Conservation (phyloP, 1,284 basidiomycete species). For the Mrakiaceae sp. region DNA sequence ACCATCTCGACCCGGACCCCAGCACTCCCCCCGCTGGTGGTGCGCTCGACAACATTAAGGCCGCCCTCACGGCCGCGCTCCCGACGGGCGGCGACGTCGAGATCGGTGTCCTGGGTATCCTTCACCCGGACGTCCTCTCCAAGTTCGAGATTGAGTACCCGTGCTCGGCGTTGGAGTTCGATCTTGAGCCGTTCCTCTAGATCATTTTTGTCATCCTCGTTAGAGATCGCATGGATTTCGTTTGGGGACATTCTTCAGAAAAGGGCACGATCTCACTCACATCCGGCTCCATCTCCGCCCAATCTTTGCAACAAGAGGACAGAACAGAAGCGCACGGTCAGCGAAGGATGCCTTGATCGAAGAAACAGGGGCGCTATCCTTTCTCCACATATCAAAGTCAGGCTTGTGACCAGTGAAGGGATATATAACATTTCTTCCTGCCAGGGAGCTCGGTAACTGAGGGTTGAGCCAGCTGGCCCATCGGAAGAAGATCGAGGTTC, state of each 20-base stretch:
- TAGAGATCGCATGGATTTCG: neutral
- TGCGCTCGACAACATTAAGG: slow-evolving; percentile 34
- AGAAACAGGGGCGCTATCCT: neutral
- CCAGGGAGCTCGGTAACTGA: no score
- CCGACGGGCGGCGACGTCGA: slow-evolving; percentile 43
- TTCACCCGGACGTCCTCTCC: slow-evolving; percentile 80
- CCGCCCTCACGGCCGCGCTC: slow-evolving; percentile 28
- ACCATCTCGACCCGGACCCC: slow-evolving; percentile 22
- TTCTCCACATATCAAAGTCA: neutral
- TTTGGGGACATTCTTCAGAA: neutral
- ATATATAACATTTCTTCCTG: no score
- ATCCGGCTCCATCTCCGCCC: no score
- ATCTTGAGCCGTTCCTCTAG: slow-evolving; percentile 83
- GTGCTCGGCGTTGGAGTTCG: slow-evolving; percentile 92
- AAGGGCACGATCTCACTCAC: neutral
- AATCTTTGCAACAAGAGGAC: no score
- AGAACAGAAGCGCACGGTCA: no score
- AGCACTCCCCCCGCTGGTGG: slow-evolving; percentile 18
- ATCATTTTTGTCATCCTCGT: neutral
- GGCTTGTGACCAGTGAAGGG: no score
- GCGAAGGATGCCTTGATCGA: neutral
- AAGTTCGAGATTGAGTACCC: slow-evolving; percentile 90
- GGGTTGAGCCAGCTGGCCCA: no score
- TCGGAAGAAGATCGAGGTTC: no score
- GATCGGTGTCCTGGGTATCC: slow-evolving; percentile 74